Conservation (phyloP, 495 filamentous ascomycete species). For the Aspergillus coremiiformis region DNA sequence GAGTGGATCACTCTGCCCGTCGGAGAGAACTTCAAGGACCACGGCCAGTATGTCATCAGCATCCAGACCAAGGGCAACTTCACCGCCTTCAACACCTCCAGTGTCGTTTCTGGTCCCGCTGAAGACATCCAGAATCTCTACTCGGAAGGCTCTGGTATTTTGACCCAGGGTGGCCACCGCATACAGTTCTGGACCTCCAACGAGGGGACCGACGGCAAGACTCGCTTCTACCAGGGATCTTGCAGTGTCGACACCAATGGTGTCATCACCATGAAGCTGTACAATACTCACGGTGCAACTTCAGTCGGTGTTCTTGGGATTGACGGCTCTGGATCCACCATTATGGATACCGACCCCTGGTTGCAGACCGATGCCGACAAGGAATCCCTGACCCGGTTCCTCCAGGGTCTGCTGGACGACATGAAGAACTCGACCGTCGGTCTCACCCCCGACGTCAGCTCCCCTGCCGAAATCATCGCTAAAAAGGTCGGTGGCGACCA, state of each 20-base stretch:
- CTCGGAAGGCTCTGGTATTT: slow-evolving; percentile 49
- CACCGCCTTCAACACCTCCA: slow-evolving; percentile 56
- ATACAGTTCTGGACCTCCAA: slow-evolving; percentile 28
- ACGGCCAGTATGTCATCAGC: slow-evolving; percentile 57
- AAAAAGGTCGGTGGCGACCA: slow-evolving; percentile 53
- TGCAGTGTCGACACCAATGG: slow-evolving; percentile 15
- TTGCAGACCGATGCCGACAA: slow-evolving; percentile 16
- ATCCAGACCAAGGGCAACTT: slow-evolving; percentile 53
- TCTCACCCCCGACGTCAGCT: slow-evolving; percentile 43
- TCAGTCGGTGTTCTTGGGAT: slow-evolving; percentile 51
- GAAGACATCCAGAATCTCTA: slow-evolving; percentile 32
- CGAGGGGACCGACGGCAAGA: slow-evolving; percentile 12
- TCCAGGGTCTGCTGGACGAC: slow-evolving; percentile 40
- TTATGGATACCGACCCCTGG: slow-evolving; percentile 38
- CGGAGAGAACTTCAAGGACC: slow-evolving; percentile 64
- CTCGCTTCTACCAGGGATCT: slow-evolving; percentile 19
- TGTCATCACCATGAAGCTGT: slow-evolving; percentile 26
- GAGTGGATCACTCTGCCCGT: slow-evolving; percentile 64
- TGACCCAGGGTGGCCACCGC: slow-evolving; percentile 58
- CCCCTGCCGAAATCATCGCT: slow-evolving; percentile 38
- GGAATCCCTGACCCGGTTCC: slow-evolving; percentile 9
- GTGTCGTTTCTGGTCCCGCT: slow-evolving; percentile 42
- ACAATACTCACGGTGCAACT: slow-evolving; percentile 34
- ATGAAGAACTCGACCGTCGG: slow-evolving; percentile 47
- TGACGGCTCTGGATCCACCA: slow-evolving; percentile 46